Percentiles rank a stretch among this genome's conserved stretches.
These are phyloP conservation scores for Globisporangium recalcitrans DNA, from an alignment of 352 stramenopile species.

Conservation along the genomic window DNA sequence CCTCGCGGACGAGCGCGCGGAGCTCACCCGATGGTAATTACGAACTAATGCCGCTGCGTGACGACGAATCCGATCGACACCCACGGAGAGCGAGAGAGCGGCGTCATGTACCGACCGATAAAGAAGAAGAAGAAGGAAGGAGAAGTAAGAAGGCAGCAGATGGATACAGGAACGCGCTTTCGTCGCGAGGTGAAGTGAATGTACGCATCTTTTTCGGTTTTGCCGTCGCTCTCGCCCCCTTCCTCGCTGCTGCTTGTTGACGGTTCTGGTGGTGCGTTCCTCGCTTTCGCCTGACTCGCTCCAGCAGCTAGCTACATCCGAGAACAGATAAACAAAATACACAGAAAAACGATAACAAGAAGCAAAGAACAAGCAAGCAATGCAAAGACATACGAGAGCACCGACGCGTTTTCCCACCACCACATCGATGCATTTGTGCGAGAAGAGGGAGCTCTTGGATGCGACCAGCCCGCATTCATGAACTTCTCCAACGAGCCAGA, in stretches of 20 bases:
- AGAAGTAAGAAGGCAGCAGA: constrained; percentile 8
- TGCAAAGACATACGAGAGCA: not conserved
- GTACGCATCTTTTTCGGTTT: constrained; percentile 5
- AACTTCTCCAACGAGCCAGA: not conserved
- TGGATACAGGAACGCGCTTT: constrained; percentile 4
- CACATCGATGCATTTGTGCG: not conserved
- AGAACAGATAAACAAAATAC: constrained; percentile 1
- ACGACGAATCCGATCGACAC: not conserved
- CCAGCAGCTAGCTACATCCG: not conserved
- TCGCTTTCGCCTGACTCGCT: not conserved
- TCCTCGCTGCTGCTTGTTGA: not conserved
- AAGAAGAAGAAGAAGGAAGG: constrained; percentile 2
- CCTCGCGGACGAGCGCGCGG: constrained; percentile 63
- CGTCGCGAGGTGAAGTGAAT: constrained; percentile 1
- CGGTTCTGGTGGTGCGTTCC: constrained; percentile 10
- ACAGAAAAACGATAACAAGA: constrained; percentile 1
- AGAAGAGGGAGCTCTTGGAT: no score
- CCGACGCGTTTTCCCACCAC: not conserved
- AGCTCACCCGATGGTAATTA: constrained; percentile 83
- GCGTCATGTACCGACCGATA: not conserved
- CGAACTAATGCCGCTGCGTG: not conserved
- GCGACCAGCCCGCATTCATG: not conserved
- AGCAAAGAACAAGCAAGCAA: not conserved
- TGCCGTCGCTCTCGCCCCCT: not conserved
- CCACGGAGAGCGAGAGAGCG: not conserved